Evolutionary conservation across 441 rosid genomes (phyloP), one percentile per base, ranked within the genome.

Genomic region (Bruguiera hainesii): DNA sequence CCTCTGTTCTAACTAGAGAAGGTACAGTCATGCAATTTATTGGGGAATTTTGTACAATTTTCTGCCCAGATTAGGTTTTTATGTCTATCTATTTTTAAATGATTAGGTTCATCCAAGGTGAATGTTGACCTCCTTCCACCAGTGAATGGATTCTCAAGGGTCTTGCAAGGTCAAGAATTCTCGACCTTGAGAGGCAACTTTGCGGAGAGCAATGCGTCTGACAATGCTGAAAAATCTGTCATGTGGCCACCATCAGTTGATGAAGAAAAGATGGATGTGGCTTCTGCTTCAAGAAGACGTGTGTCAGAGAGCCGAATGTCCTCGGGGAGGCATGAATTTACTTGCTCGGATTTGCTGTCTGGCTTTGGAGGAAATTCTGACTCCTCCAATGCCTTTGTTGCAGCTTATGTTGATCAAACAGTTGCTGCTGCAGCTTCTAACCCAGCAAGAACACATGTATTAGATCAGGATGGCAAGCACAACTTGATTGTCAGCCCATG

Each of bases 111-210:
- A 4, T 55, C 30, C 58, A 82, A 78, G 70, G 64, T 73, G 51
- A 74, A 61, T 56, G 57, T 78, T 67, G 89, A 80, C 78, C 42
- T 59, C 39, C 77, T 83, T 80, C 66, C 81, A 74, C 78, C 83
- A 6, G 80, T 77, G 52, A 85, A 75, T 68, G 88, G 83, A 57
- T 83, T 84, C 68, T 76, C 93, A 46, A 89, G 87, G 87, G 89
- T 81, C 86, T 81, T 84, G 84, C 89, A 85, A 87, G 90, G 88
- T 84, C 92, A 85, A 88, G 91, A 88, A 79, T 75, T 71, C 60
- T 58, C 86, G 75, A 74, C 89, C 87, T 82, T 83, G 87, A 80
- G 85, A 77, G 76, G 83, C 66, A 84, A 78, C 72, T 78, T 77
- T 74, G 50, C 78, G 5, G 84, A 76, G 71, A 83, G 71, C 72